phyloP scores from a whole-genome alignment of 2,329 filamentous ascomycete species.

The Thielaviopsis populi region DNA sequence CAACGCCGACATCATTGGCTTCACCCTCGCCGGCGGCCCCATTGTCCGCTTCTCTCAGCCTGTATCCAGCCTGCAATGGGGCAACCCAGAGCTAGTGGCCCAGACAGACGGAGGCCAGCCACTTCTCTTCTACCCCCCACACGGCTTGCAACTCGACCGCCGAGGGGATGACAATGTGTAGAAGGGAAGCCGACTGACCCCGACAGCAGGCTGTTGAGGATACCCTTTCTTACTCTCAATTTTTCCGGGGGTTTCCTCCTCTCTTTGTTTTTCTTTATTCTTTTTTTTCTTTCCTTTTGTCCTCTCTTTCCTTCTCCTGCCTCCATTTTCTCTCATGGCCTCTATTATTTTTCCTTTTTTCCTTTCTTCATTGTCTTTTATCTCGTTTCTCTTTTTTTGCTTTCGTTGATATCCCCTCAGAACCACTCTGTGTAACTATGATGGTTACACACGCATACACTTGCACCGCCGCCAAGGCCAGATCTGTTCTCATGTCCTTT shows the following conservation, averaged over 20 bases:
- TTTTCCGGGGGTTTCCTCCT: constrained; percentile 2
- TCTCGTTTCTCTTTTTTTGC: neutral
- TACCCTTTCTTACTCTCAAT: neutral
- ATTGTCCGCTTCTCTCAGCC: constrained; percentile 31
- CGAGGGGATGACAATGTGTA: constrained; percentile 12
- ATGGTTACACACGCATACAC: neutral
- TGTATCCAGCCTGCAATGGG: constrained; percentile 18
- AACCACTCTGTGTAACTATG: neutral
- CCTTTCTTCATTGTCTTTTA: neutral
- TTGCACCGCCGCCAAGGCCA: neutral
- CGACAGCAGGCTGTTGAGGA: constrained; percentile 2
- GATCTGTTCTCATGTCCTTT: neutral
- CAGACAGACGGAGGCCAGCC: constrained; percentile 10
- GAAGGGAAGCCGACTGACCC: neutral
- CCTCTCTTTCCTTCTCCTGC: neutral
- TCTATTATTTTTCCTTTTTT: neutral
- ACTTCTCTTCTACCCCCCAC: constrained; percentile 11
- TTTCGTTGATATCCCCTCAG: neutral
- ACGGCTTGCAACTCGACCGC: constrained; percentile 7
- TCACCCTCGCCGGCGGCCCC: constrained; percentile 31
- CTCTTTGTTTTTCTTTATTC: neutral
- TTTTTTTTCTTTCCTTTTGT: neutral
- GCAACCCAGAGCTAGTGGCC: constrained; percentile 16
- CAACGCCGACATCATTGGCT: constrained; percentile 27
- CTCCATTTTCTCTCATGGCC: neutral